Base-by-base conservation (phyloP, 805 yeast genomes). In the Metschnikowia gelsemii region DNA sequence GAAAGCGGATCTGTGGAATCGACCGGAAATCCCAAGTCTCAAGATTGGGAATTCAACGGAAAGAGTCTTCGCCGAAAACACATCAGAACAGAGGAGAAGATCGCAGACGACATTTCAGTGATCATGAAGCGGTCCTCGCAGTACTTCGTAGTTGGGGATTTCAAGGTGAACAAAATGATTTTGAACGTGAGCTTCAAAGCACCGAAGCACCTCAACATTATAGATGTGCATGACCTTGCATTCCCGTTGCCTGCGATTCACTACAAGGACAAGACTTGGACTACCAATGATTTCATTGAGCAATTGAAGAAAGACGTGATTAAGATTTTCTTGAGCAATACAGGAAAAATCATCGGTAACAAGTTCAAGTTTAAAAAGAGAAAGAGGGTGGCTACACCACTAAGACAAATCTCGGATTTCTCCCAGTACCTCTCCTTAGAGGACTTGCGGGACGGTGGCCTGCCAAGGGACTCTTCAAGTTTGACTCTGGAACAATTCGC, bases 271-370 rank as follows among this genome's bases (percentile, higher is more conserved):
- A 78, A 78, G 66, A 74, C 84, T 4, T 83, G 95, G 86, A 79
- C 89, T 1, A 68, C 78, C 35, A 67, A 79, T 40, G 97, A 90
- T 50, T 63, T 90, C 30, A 68, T 82, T 2, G 55, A 75, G 52
- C 72, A 76, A 22, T 55, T 90, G 41, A 81, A 82, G 57, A 83
- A 79, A 55, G 80, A 79, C 26, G 54, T 83, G n/a, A 62, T 80
- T 27, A 80, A 74, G 55, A 69, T 81, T 1, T 61, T 84, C 16
- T 51, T 84, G 40, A 70, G 69, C 33, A 88, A 84, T 52, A 75
- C 90, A 0, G 96, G 96, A 3, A 79, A 82, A 43, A 76, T 91
- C 37, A 57, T 90, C 25, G 81, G 84, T n/a, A 87, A 87, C 57
- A 88, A 87, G 62, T 64, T 91, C 43, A 72, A 68, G 49, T 32